These are phyloP conservation scores for Lactifluus pinguis DNA, from an alignment of 768 basidiomycete genomes.

Conservation along the genomic window DNA sequence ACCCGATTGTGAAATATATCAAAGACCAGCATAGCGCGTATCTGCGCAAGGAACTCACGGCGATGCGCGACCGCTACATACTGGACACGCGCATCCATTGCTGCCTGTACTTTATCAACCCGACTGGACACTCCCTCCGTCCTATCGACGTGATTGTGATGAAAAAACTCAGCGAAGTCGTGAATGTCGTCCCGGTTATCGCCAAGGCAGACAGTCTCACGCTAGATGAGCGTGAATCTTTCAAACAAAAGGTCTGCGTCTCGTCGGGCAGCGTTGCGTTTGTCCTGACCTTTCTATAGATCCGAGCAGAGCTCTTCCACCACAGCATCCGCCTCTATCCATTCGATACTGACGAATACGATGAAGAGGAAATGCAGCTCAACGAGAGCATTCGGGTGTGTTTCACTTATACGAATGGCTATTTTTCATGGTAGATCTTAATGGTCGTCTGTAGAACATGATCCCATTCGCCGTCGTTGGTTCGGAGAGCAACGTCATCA, in stretches of 20 bases:
- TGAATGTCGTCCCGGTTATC: constrained; percentile 99
- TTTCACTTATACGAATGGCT: constrained; percentile 11
- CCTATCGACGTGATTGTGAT: constrained; percentile 97
- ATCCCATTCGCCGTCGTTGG: constrained; percentile 97
- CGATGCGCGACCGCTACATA: constrained; percentile 97
- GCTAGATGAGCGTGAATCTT: constrained; percentile 80
- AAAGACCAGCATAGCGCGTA: constrained; percentile 99
- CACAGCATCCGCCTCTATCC: constrained; percentile 94
- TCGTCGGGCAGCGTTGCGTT: neutral
- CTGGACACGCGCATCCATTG: constrained; percentile 98
- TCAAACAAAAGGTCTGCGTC: constrained; percentile 76
- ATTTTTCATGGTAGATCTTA: neutral
- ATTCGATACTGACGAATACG: constrained; percentile 93
- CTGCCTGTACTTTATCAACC: constrained; percentile 96
- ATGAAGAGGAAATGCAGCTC: constrained; percentile 83
- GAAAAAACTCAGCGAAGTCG: constrained; percentile 98
- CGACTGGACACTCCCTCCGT: constrained; percentile 94
- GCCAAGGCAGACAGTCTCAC: constrained; percentile 96
- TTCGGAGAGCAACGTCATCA: constrained; percentile 91
- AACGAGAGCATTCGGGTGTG: constrained; percentile 86
- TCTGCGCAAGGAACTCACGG: constrained; percentile 96
- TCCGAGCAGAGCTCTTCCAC: constrained; percentile 85
- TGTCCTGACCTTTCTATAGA: constrained; percentile 36
- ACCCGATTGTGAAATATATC: constrained; percentile 98
- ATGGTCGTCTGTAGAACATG: constrained; percentile 51